Evolutionary conservation across 176 grass and related monocot species (phyloP), one percentile per base, ranked within the genome.

Genomic region (Triticum dicoccoides): DNA sequence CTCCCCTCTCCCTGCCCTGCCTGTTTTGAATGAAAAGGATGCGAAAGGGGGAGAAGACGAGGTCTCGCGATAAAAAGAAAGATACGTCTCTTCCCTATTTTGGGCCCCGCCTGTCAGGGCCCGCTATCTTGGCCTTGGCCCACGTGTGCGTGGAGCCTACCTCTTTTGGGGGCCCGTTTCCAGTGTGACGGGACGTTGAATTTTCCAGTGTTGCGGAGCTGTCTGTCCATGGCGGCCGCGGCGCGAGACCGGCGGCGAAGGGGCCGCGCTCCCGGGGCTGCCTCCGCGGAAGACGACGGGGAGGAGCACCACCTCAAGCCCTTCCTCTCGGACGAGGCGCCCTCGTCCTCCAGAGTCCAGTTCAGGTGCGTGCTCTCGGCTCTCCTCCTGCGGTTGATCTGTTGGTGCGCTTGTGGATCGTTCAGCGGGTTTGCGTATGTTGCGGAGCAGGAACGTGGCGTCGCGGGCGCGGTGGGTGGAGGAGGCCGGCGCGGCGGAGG

Each of bases 391-490:
- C 39, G 3, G 37, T 38, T 38, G 37, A 9, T 84, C 45, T 69
- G 35, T 33, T 29, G n/a, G 4, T 37, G 70, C 42, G 12, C 24
- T 20, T 44, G 7, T 25, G 29, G 62, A 27, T 65, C 21, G 29
- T 65, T 18, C 58, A 63, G 23, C 33, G 33, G 56, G 18, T 71
- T 71, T 81, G 8, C 80, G 21, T 66, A 5, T 52, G 39, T 39
- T 5, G 34, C 7, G 56, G 59, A 12, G 37, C 86, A 98, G 97
- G 86, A 92, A 86, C 6, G 87, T 87, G 87, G 59, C 77, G 11
- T 96, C 97, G 8, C 84, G 77, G 13, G 94, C 90, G 67, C 83
- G 61, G 76, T 98, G 97, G 94, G n/a, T 92, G 44, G 92, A 98
- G 54, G 87, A 85, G 11, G 78, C 85, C 34, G 89, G 92, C 17